Evolutionary conservation across 108 stramenopile species (phyloP).

Genomic region (Fragilariopsis cylindrus): DNA sequence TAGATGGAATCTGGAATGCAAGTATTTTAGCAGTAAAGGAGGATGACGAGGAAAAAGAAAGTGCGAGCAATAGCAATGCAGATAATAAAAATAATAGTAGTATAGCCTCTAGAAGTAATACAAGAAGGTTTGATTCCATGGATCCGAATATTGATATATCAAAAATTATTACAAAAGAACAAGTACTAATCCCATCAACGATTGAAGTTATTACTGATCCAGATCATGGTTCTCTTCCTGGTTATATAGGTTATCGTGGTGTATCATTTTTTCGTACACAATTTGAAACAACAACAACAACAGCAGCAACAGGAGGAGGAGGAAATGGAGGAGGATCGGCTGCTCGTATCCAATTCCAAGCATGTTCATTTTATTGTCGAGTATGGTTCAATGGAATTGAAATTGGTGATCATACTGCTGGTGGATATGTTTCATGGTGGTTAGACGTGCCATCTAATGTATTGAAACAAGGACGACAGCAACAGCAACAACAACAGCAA

Average conservation of each 20-base stretch:
- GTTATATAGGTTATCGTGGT: slow-evolving; percentile 36
- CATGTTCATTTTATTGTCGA: slow-evolving; percentile 52
- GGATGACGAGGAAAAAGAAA: too few species aligned
- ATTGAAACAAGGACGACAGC: neutral
- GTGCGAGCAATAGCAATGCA: neutral
- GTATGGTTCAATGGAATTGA: slow-evolving; percentile 46
- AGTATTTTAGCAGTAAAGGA: neutral
- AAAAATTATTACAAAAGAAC: slow-evolving; percentile 5
- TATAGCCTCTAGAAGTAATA: neutral
- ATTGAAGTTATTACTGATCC: slow-evolving; percentile 26
- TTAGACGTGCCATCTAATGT: slow-evolving; percentile 23
- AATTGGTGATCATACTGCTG: slow-evolving; percentile 40
- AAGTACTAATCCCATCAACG: slow-evolving; percentile 25
- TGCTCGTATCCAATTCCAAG: slow-evolving; percentile 36
- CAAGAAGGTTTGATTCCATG: slow-evolving; percentile 34
- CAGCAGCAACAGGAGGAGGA: neutral
- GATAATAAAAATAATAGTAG: neutral
- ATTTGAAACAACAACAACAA: neutral
- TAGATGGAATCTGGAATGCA: slow-evolving; percentile 39
- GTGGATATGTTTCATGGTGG: slow-evolving; percentile 48
- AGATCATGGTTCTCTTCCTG: slow-evolving; percentile 23
- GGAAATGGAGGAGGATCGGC: neutral
- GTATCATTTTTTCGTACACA: slow-evolving; percentile 32
- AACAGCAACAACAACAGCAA: neutral
- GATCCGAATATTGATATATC: slow-evolving; percentile 29